Evolutionary conservation across 768 basidiomycete genomes (phyloP).

Genomic region (Mycena sanguinolenta): DNA sequence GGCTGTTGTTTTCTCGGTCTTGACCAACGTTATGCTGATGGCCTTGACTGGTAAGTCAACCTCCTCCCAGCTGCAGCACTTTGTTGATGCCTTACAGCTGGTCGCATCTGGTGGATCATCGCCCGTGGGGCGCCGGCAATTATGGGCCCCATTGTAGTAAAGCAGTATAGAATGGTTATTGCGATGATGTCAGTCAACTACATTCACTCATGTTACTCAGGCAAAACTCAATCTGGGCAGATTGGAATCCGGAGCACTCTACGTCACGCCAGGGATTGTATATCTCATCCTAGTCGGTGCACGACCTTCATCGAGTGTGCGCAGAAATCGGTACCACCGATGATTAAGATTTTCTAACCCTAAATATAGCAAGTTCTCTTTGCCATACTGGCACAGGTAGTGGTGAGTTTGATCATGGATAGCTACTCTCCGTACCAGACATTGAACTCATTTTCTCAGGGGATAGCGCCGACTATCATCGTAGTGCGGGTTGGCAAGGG

Average conservation of each 20-base stretch:
- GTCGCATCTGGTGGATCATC: conserved; percentile 48
- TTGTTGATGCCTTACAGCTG: conserved; percentile 36
- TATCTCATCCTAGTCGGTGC: conserved; percentile 18
- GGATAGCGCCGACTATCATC: conserved; percentile 35
- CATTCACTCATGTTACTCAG: neutral
- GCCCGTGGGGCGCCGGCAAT: conserved; percentile 42
- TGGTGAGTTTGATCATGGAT: conserved; percentile 5
- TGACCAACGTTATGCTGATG: conserved; percentile 40
- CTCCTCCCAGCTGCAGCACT: no score
- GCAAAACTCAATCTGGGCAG: neutral
- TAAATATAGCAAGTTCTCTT: conserved; percentile 20
- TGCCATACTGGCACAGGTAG: conserved; percentile 26
- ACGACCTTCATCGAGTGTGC: conserved; percentile 12
- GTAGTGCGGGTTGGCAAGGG: conserved; percentile 31
- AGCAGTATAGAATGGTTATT: conserved; percentile 42
- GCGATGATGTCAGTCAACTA: conserved; percentile 44
- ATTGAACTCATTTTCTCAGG: no score
- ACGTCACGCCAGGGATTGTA: conserved; percentile 19
- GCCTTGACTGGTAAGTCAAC: conserved; percentile 38
- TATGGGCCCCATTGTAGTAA: conserved; percentile 38
- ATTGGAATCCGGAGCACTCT: conserved; percentile 34
- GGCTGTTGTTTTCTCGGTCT: conserved; percentile 19
- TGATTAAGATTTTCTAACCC: neutral
- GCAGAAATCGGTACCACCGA: neutral
- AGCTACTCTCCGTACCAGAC: no score